Percentiles rank a stretch among this genome's conserved stretches.
These are phyloP conservation scores for Mucuna pruriens DNA, from an alignment of 306 rosid species.

Conservation along the genomic window DNA sequence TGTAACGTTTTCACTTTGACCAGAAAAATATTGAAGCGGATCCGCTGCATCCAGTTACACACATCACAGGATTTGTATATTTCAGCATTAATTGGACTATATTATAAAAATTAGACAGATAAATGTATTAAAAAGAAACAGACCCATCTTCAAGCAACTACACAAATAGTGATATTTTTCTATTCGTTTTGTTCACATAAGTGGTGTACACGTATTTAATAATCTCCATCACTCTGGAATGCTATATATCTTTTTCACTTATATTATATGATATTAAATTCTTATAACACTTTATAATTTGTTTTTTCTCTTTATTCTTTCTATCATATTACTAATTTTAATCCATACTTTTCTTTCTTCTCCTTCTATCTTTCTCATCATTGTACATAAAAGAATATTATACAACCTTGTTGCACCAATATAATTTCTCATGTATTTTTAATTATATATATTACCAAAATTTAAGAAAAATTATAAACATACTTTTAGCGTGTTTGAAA, in stretches of 20 bases:
- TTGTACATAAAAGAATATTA: background rate
- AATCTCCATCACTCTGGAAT: background rate
- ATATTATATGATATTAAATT: background rate
- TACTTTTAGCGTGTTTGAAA: no score
- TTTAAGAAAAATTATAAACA: no score
- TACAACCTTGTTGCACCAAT: background rate
- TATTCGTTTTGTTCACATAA: background rate
- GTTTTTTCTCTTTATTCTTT: background rate
- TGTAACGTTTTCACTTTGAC: conserved; percentile 1
- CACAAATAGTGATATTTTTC: background rate
- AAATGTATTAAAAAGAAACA: background rate
- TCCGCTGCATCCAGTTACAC: background rate
- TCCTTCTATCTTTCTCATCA: background rate
- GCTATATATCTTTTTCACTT: background rate
- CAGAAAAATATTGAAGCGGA: background rate
- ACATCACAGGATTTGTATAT: background rate
- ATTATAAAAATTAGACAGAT: background rate
- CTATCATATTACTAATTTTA: background rate
- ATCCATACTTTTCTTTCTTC: background rate
- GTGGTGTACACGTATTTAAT: background rate
- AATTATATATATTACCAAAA: background rate
- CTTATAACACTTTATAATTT: background rate
- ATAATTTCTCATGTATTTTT: background rate
- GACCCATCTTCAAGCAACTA: background rate
- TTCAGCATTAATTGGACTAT: background rate